Base-by-base conservation (phyloP, 192 early-diverging fungal species). In the Backusella morwellensis region DNA sequence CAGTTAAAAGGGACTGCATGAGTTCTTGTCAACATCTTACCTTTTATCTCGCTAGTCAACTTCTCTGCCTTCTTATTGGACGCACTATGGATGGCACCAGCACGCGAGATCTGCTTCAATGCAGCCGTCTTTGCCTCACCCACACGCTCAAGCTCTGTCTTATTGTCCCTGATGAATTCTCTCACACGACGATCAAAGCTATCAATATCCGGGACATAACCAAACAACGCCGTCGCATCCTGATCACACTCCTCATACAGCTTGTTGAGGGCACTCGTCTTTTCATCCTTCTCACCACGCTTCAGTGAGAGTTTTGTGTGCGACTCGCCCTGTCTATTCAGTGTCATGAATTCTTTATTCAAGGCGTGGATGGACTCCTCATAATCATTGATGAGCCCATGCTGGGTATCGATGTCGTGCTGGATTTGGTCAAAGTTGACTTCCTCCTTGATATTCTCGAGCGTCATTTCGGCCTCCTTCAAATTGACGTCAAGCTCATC, bases 291-390 rank as follows among this genome's bases (percentile, higher is more conserved):
- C 63, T 90, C 88, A 11, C 36, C 21, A 14, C 52, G 52, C 14
- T 74, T 74, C 14, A 93, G 63, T 0, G 83, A 78, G 52, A 96
- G 78, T 56, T 85, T 84, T 8, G 93, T 92, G 0, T 91, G 84
- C 0, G 86, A 87, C 40, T 93, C 91, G 0, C 85, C 86, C 70
- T 91, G 89, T 77, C 78, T 76, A 78, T 86, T 94, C 70, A 92
- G 84, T 67, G 78, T 26, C 72, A 83, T 47, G 6, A 93, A 90
- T 83, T 95, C 92, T 0, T 88, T 72, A 54, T 83, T 85, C 4
- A 91, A 71, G 17, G 68, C 66, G 14, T 66, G 76, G 17, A 88
- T 72, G 32, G 82, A 70, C 1, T 81, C 80, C n/a, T 91, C 91
- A 2, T 71, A 32, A 21, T 76, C 50, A 5, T 44, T 21, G 6